Evolutionary conservation across 2,329 filamentous ascomycete species (phyloP).

Genomic region (Microdochium trichocladiopsis): DNA sequence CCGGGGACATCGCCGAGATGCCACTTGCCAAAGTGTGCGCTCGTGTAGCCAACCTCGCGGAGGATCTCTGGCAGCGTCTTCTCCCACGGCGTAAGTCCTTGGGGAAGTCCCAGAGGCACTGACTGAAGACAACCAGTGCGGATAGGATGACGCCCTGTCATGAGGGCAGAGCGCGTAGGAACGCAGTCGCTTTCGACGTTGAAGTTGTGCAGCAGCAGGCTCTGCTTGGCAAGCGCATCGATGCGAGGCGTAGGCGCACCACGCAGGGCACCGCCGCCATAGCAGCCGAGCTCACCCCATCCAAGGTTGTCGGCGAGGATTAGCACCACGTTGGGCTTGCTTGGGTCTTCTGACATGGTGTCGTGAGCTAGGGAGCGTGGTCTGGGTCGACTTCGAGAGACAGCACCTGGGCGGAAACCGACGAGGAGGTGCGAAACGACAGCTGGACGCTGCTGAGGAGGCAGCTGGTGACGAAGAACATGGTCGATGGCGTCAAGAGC

Average conservation of each 20-base stretch:
- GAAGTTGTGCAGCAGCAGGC: conserved; percentile 25
- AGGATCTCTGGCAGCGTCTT: conserved; percentile 21
- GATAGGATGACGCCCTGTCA: conserved; percentile 26
- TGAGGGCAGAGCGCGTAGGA: conserved; percentile 23
- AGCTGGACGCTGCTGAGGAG: too few species aligned
- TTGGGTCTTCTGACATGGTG: conserved; percentile 11
- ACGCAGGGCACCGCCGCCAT: conserved; percentile 22
- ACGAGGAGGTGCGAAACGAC: too few species aligned
- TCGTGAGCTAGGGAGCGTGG: background rate
- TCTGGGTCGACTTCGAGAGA: too few species aligned
- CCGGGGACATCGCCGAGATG: conserved; percentile 25
- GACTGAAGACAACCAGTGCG: conserved; percentile 24
- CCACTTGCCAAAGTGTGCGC: conserved; percentile 26
- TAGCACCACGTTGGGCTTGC: conserved; percentile 22
- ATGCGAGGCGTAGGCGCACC: conserved; percentile 25
- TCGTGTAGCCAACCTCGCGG: conserved; percentile 17
- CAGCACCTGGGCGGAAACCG: too few species aligned
- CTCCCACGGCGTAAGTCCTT: conserved; percentile 24
- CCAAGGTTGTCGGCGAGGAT: conserved; percentile 27
- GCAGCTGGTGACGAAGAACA: too few species aligned
- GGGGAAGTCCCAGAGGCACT: conserved; percentile 23
- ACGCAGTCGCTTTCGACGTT: conserved; percentile 29
- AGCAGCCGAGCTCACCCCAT: conserved; percentile 27
- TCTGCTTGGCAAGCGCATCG: conserved; percentile 21
- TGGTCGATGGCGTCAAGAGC: too few species aligned